Conservation (phyloP, 306 rosid genomes). For the Myrica gale region DNA sequence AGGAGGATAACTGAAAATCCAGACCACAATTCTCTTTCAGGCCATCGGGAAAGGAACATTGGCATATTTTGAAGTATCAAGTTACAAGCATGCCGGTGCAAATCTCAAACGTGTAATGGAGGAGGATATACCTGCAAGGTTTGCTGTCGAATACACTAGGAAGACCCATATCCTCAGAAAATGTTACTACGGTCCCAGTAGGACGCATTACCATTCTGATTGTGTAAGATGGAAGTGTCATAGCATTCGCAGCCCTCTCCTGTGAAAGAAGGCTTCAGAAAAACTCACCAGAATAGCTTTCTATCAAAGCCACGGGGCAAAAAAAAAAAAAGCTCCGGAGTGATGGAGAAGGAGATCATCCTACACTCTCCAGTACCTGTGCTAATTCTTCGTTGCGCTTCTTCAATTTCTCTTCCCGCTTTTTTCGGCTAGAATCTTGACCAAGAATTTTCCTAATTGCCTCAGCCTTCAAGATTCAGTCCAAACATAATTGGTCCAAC, state of each 20-base stretch:
- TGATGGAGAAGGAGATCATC: neutral
- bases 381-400: slow-evolving; percentile 92
- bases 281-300: slow-evolving; percentile 5
- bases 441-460: slow-evolving; percentile 95
- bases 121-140: slow-evolving; percentile 38
- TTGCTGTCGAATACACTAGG: slow-evolving; percentile 58
- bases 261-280: slow-evolving; percentile 27
- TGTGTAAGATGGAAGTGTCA: slow-evolving; percentile 57
- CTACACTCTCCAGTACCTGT: slow-evolving; percentile 49
- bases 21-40: slow-evolving; percentile 5
- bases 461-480: slow-evolving; percentile 61
- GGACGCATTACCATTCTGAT: slow-evolving; percentile 73
- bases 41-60: slow-evolving; percentile 21
- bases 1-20: slow-evolving; percentile 76
- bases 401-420: slow-evolving; percentile 82
- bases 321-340: too few species aligned
- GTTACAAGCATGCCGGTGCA: slow-evolving; percentile 4
- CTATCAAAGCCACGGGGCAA: neutral
- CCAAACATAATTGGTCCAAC: slow-evolving; percentile 10
- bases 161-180: slow-evolving; percentile 80
- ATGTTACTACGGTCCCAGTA: slow-evolving; percentile 62
- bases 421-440: slow-evolving; percentile 94
- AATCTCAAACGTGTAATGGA: neutral
- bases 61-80: slow-evolving; percentile 15
- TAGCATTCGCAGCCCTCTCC: slow-evolving; percentile 87